phyloP scores from a whole-genome alignment of 1,139 yeast species.

The Candida sanyaensis region DNA sequence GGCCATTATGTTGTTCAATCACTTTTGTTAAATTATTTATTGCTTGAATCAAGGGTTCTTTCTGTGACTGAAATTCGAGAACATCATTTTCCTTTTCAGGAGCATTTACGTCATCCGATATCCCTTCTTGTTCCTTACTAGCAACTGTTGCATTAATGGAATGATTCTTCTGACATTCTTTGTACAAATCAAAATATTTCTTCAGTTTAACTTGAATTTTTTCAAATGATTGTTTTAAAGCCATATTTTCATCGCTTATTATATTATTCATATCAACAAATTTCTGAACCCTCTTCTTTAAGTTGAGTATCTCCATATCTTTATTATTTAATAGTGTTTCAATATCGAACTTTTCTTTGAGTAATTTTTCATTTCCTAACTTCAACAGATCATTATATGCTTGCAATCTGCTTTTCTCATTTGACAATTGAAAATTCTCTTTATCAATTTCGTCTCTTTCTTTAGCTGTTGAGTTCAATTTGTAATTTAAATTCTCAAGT shows the following conservation, averaged over 20 bases:
- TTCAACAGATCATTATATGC: background rate
- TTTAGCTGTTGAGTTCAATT: background rate
- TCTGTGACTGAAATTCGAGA: background rate
- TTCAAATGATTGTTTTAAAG: background rate
- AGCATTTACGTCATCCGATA: background rate
- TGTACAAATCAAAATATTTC: slow-evolving; percentile 8
- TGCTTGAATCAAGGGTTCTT: background rate
- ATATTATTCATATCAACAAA: background rate
- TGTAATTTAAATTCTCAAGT: background rate
- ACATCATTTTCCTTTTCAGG: background rate
- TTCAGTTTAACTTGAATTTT: slow-evolving; percentile 4
- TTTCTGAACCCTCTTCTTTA: background rate
- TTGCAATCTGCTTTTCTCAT: background rate
- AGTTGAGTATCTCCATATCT: background rate
- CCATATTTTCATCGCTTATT: background rate
- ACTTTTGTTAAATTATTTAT: background rate
- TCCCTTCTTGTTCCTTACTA: background rate
- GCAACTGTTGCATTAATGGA: background rate
- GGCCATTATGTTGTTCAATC: background rate
- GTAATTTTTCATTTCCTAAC: background rate
- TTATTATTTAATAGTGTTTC: background rate
- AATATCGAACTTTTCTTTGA: background rate
- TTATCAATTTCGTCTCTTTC: background rate
- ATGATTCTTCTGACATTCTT: slow-evolving; percentile 2
- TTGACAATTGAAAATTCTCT: background rate